Evolutionary conservation across 257 asterid genomes (phyloP).

Genomic region (Thymus mandschuricus): DNA sequence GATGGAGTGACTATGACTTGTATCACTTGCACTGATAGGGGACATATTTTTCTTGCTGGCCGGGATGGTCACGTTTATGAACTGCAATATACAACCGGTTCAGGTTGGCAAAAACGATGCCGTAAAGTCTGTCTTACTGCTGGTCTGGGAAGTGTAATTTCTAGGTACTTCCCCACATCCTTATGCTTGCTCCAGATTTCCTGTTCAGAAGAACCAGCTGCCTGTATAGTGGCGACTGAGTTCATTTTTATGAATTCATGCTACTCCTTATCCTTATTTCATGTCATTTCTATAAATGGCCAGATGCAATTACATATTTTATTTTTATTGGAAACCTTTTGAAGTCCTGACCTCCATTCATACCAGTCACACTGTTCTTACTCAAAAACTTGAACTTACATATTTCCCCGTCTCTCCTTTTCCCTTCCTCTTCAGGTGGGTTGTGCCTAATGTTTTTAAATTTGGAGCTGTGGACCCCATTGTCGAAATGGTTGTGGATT

Average conservation of each 20-base stretch:
- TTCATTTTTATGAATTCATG: slow-evolving; percentile 21
- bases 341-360: slow-evolving; percentile 26
- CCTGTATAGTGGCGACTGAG: slow-evolving; percentile 16
- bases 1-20: slow-evolving; percentile 99
- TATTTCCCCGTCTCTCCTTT: slow-evolving; percentile 18
- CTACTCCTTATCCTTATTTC: background rate
- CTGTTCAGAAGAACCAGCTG: slow-evolving; percentile 17
- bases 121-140: slow-evolving; percentile 89
- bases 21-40: slow-evolving; percentile 80
- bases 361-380: slow-evolving; percentile 20
- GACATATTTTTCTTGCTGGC: slow-evolving; percentile 91
- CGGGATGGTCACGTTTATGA: slow-evolving; percentile 96
- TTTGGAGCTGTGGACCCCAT: slow-evolving; percentile 95
- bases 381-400: slow-evolving; percentile 23
- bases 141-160: slow-evolving; percentile 84
- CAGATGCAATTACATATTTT: slow-evolving; percentile 2
- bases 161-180: slow-evolving; percentile 58
- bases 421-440: slow-evolving; percentile 67
- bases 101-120: slow-evolving; percentile 94
- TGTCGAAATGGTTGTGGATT: slow-evolving; percentile 93
- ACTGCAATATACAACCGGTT: slow-evolving; percentile 89
- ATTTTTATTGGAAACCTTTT: background rate
- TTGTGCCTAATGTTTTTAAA: slow-evolving; percentile 91
- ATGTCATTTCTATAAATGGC: background rate
- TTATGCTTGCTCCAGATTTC: slow-evolving; percentile 13